A percentile compares a stretch with the other conserved stretches of the same genome.
These are phyloP conservation scores for Boeremia exigua DNA, from an alignment of 2,329 filamentous ascomycete species.

Conservation along the genomic window DNA sequence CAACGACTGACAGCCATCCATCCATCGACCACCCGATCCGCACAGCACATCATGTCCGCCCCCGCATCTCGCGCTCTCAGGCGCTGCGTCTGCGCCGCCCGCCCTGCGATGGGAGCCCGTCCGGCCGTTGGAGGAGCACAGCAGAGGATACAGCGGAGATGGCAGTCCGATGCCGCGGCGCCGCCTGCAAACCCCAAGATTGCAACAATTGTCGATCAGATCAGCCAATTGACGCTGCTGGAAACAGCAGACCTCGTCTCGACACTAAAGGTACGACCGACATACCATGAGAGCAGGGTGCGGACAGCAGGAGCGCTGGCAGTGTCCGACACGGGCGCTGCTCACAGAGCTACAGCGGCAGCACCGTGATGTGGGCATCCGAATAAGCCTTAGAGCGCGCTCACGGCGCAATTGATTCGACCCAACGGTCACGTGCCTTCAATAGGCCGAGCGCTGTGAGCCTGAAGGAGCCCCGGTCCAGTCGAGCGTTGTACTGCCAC, in stretches of 20 bases:
- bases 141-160: conserved; percentile 67
- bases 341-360: background rate
- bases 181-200: conserved; percentile 84
- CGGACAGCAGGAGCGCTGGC: background rate
- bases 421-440: background rate
- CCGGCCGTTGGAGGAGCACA: conserved; percentile 45
- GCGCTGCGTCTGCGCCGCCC: conserved; percentile 51
- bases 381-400: background rate
- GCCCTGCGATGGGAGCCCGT: conserved; percentile 33
- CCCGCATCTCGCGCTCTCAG: conserved; percentile 53
- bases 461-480: background rate
- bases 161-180: conserved; percentile 79
- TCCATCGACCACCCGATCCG: conserved; percentile 27
- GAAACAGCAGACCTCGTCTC: conserved; percentile 97
- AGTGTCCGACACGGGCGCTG: background rate
- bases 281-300: background rate
- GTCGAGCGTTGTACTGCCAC: background rate
- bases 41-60: conserved; percentile 50
- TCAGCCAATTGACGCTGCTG: conserved; percentile 95
- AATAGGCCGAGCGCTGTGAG: background rate
- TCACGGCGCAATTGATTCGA: background rate
- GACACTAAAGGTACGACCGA: conserved; percentile 79
- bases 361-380: no score
- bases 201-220: conserved; percentile 92
- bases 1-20: conserved; percentile 24